These are phyloP conservation scores for Globisporangium recalcitrans DNA, from an alignment of 352 stramenopile species.

Conservation along the genomic window DNA sequence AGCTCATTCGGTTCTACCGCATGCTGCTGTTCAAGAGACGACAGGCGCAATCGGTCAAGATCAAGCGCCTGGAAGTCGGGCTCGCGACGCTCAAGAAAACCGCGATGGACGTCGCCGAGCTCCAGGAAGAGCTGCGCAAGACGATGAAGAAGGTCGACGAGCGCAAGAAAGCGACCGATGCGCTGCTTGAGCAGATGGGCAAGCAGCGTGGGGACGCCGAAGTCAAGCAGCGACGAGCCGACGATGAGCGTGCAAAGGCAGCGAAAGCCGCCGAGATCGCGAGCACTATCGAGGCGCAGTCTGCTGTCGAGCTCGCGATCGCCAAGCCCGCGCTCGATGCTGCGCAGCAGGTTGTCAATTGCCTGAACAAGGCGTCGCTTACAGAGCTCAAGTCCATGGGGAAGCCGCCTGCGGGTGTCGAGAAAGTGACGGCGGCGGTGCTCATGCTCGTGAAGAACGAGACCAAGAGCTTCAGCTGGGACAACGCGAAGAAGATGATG, in stretches of 20 bases:
- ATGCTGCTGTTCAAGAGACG: conserved; percentile 61
- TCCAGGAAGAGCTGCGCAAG: conserved; percentile 82
- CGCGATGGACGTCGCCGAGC: conserved; percentile 58
- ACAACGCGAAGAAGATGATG: conserved; percentile 96
- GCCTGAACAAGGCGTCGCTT: conserved; percentile 84
- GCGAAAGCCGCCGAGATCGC: conserved; percentile 61
- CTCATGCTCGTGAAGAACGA: conserved; percentile 93
- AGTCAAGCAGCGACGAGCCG: conserved; percentile 75
- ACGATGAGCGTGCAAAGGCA: conserved; percentile 75
- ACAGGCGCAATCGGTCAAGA: conserved; percentile 46
- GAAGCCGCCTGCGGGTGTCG: conserved; percentile 82
- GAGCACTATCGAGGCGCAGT: conserved; percentile 61
- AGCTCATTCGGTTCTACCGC: conserved; percentile 91
- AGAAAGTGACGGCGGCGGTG: conserved; percentile 87
- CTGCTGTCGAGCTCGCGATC: conserved; percentile 62
- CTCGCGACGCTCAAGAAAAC: conserved; percentile 84
- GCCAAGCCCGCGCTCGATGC: conserved; percentile 82
- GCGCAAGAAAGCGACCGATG: conserved; percentile 84
- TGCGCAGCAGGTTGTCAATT: conserved; percentile 84
- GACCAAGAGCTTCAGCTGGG: conserved; percentile 92
- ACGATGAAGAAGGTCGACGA: conserved; percentile 91
- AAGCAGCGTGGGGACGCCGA: conserved; percentile 88
- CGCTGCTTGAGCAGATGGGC: conserved; percentile 85
- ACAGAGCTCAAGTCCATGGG: conserved; percentile 88
- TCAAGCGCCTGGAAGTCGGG: conserved; percentile 81